Percentiles rank a stretch among this genome's conserved stretches.
These are phyloP conservation scores for Beauveria asiatica DNA, from an alignment of 2,329 filamentous ascomycete genomes.

Conservation along the genomic window DNA sequence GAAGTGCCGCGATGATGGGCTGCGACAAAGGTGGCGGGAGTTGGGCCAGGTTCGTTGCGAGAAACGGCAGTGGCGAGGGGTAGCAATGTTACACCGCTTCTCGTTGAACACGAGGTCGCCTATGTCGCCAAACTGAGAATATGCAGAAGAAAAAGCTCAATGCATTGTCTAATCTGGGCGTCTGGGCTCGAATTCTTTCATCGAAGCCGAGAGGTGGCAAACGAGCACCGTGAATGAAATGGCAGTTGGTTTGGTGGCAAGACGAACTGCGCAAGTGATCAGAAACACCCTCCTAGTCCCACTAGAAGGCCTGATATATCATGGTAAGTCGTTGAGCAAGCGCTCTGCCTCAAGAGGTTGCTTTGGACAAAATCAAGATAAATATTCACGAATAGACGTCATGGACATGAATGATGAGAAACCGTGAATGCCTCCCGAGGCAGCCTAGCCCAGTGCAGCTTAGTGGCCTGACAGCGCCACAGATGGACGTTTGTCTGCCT, in stretches of 20 bases:
- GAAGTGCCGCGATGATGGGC: neutral
- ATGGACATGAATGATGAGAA: slow-evolving; percentile 1
- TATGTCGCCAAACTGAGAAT: neutral
- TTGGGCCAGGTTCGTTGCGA: neutral
- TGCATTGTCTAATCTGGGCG: neutral
- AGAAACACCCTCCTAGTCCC: neutral
- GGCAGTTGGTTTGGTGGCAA: neutral
- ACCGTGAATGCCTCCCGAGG: neutral
- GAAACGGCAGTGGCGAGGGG: neutral
- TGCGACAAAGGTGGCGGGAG: neutral
- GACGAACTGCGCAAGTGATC: neutral
- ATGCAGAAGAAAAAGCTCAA: neutral
- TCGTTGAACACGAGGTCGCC: neutral
- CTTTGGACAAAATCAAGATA: neutral
- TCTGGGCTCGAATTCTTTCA: neutral
- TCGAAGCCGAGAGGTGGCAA: neutral
- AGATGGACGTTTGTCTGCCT: neutral
- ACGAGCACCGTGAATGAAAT: slow-evolving; percentile 2
- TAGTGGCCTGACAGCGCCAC: neutral
- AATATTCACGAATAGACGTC: neutral
- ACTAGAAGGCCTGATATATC: no score
- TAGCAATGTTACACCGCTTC: neutral
- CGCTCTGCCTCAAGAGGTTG: neutral
- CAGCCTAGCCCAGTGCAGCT: neutral
- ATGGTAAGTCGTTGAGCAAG: neutral